phyloP scores from a whole-genome alignment of 1,284 basidiomycete species.

The Ustilago vetiveriae region DNA sequence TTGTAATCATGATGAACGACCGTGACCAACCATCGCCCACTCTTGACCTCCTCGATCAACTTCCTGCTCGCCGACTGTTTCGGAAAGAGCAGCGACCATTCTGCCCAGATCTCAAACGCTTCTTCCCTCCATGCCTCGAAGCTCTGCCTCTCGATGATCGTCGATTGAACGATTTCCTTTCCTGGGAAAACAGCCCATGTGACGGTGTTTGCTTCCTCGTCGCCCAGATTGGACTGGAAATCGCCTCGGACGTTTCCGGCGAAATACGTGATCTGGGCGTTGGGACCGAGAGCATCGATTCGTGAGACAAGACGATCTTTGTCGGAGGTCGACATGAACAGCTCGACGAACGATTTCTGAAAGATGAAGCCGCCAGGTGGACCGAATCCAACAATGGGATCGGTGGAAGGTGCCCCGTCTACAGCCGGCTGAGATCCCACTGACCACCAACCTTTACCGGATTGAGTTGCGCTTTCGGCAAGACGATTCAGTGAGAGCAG shows the following conservation, averaged over 20 bases:
- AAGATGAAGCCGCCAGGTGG: slow-evolving; percentile 91
- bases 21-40: slow-evolving; percentile 88
- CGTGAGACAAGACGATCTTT: slow-evolving; percentile 75
- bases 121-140: slow-evolving; percentile 77
- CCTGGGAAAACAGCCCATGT: slow-evolving; percentile 70
- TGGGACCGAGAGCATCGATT: slow-evolving; percentile 72
- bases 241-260: slow-evolving; percentile 75
- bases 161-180: slow-evolving; percentile 69
- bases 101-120: slow-evolving; percentile 93
- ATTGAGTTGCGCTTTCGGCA: neutral
- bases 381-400: slow-evolving; percentile 86
- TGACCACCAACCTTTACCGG: slow-evolving; percentile 79
- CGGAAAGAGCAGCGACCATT: slow-evolving; percentile 90
- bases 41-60: slow-evolving; percentile 77
- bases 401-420: slow-evolving; percentile 58
- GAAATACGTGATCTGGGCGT: slow-evolving; percentile 80
- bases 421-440: slow-evolving; percentile 87
- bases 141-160: slow-evolving; percentile 69
- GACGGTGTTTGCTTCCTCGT: slow-evolving; percentile 68
- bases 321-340: slow-evolving; percentile 79
- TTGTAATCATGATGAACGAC: slow-evolving; percentile 95
- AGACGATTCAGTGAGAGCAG: slow-evolving; percentile 77
- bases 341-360: slow-evolving; percentile 97
- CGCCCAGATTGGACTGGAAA: slow-evolving; percentile 66
- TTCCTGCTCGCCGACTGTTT: slow-evolving; percentile 78